These are phyloP conservation scores for Aspergillus vadensis DNA, from an alignment of 2,329 filamentous ascomycete genomes.

Conservation along the genomic window DNA sequence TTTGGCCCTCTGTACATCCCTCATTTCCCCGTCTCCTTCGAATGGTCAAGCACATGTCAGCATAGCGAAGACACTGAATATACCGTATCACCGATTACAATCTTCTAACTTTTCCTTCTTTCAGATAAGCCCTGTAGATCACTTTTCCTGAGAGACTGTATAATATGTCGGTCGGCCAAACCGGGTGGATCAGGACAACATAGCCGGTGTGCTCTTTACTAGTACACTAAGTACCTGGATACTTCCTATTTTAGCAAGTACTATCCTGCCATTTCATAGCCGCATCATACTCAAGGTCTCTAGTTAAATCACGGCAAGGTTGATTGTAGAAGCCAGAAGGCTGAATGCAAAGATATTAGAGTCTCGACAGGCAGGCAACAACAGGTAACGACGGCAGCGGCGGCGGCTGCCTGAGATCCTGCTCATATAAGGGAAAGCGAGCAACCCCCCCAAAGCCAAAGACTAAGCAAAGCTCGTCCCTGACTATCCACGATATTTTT, in stretches of 20 bases:
- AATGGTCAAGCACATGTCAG: no score
- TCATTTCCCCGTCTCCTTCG: no score
- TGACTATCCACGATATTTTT: no score
- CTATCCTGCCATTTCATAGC: neutral
- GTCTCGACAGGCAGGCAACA: conserved; percentile 5
- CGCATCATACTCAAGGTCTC: neutral
- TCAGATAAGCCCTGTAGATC: neutral
- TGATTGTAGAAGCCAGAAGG: neutral
- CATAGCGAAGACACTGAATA: no score
- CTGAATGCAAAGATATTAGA: neutral
- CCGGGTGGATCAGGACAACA: conserved; percentile 12
- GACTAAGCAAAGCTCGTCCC: neutral
- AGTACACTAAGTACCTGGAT: neutral
- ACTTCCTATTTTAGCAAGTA: neutral
- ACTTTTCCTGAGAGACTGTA: neutral
- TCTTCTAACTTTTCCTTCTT: no score
- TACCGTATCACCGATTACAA: no score
- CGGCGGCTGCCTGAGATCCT: conserved; percentile 4
- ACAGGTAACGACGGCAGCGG: neutral
- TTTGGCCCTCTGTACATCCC: neutral
- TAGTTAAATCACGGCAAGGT: neutral
- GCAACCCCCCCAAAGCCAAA: neutral
- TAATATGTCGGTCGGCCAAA: neutral
- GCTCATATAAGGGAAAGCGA: neutral
- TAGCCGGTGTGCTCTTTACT: conserved; percentile 9